phyloP scores from a whole-genome alignment of 148 eudicot species.

The Camellia granthamiana region DNA sequence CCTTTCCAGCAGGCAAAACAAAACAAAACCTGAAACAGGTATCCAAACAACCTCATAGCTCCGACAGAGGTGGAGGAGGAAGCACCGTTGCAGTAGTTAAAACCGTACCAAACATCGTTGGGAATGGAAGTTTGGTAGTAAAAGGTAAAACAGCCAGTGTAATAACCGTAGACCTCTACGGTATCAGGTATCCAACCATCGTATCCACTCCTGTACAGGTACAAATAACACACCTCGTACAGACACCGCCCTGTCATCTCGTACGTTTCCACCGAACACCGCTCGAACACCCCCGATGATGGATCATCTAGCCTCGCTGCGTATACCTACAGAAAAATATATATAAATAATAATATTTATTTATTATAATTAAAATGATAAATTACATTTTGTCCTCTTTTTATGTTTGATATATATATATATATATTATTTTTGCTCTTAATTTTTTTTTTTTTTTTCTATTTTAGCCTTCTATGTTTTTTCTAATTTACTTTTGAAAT shows the following conservation, averaged over 20 bases:
- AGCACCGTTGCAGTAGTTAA: constrained; percentile 33
- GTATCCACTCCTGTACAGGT: constrained; percentile 48
- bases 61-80: constrained; percentile 6
- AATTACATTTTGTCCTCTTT: too few species aligned
- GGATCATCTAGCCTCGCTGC: constrained; percentile 54
- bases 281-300: constrained; percentile 35
- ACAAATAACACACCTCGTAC: constrained; percentile 41
- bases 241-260: constrained; percentile 44
- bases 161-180: constrained; percentile 32
- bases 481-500: too few species aligned
- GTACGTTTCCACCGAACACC: constrained; percentile 48
- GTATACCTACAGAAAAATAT: constrained; percentile 32
- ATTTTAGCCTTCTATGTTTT: too few species aligned
- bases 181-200: constrained; percentile 54
- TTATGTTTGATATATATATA: too few species aligned
- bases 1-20: constrained; percentile 21
- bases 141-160: constrained; percentile 31
- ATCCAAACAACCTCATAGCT: constrained; percentile 11
- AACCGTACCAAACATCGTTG: constrained; percentile 38
- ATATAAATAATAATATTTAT: neutral
- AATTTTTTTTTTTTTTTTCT: too few species aligned
- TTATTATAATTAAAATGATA: too few species aligned
- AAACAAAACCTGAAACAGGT: constrained; percentile 15
- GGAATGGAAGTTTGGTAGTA: constrained; percentile 35
- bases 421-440: too few species aligned